Conservation (phyloP, 2,329 filamentous ascomycete genomes). For the Diaporthe citriasiana region DNA sequence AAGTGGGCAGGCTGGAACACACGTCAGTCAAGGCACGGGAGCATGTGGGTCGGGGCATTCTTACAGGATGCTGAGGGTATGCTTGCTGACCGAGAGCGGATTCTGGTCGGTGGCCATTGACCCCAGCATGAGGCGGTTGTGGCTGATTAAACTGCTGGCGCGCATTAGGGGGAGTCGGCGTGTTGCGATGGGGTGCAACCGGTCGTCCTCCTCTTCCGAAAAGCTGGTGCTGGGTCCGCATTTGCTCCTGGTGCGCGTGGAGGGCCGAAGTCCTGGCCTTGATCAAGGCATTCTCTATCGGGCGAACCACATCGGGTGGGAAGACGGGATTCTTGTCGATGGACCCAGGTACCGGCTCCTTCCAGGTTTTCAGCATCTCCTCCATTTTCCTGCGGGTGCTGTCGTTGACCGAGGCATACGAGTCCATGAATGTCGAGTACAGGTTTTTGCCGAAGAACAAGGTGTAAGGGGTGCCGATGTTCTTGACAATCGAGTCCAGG, state of each 20-base stretch:
- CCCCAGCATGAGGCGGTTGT: conserved; percentile 53
- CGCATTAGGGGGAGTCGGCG: conserved; percentile 78
- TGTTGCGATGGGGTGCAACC: conserved; percentile 74
- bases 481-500: conserved; percentile 98
- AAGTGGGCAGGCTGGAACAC: conserved; percentile 45
- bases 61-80: conserved; percentile 44
- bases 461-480: conserved; percentile 97
- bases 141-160: conserved; percentile 54
- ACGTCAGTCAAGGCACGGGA: conserved; percentile 40
- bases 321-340: conserved; percentile 95
- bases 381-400: conserved; percentile 91
- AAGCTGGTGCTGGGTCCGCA: conserved; percentile 68
- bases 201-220: conserved; percentile 64
- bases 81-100: conserved; percentile 44
- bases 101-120: conserved; percentile 49
- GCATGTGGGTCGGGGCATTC: conserved; percentile 15
- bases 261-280: conserved; percentile 78
- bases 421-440: conserved; percentile 96
- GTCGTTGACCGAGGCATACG: conserved; percentile 90
- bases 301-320: conserved; percentile 84
- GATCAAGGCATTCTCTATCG: conserved; percentile 94
- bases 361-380: conserved; percentile 98
- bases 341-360: conserved; percentile 94
- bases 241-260: conserved; percentile 70
- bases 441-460: conserved; percentile 93